Base-by-base conservation (phyloP, 176 grass and related monocot species). In the Aechmea fasciata region DNA sequence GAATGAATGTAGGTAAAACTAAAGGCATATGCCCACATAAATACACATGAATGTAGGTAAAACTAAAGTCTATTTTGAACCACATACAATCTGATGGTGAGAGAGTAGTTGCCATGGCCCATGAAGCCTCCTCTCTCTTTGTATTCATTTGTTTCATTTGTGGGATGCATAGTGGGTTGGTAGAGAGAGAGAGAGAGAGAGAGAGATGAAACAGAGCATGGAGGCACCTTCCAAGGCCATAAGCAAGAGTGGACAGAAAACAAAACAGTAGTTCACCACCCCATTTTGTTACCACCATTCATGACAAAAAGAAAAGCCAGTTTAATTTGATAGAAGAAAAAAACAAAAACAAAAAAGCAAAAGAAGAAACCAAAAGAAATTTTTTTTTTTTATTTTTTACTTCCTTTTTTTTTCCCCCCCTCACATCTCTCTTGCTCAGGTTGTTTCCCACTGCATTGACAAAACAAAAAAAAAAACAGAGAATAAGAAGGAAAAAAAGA, bases 371-470 rank as follows among this genome's bases (percentile, higher is more conserved):
- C 67, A 15, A 69, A 69, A 13, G 20, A 10, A 69, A 51, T 52
- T 17, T 68, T 65, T 52, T 17, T 68, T 65, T 13, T 53, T 50
- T 23, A 23, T 23, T 23, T 26, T 76, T 80, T 75, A 53, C 14
- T 69, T 50, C 25, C 48, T 53, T 81, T 78, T 72, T 73, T 75
- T 75, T 63, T 70, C 49, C 70, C 55, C 4, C 1, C 6, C 49
- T 53, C 65, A 68, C 74, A 50, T 61, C 74, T 77, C 65, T 77
- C 13, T 61, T 76, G 52, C 52, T 83, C 79, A 69, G 49, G 73
- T 82, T 65, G 79, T 77, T 88, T 92, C 85, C 89, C 76, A 85
- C 85, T 73, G 76, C 82, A 80, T 75, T 85, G 85, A 88, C 82
- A 92, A 73, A 81, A 66, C 59, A 64, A 64, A 63, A 23, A 64